A percentile compares a stretch with the other conserved stretches of the same genome.
Conservation (phyloP, 148 eudicot species). For the Fagopyrum tataricum region DNA sequence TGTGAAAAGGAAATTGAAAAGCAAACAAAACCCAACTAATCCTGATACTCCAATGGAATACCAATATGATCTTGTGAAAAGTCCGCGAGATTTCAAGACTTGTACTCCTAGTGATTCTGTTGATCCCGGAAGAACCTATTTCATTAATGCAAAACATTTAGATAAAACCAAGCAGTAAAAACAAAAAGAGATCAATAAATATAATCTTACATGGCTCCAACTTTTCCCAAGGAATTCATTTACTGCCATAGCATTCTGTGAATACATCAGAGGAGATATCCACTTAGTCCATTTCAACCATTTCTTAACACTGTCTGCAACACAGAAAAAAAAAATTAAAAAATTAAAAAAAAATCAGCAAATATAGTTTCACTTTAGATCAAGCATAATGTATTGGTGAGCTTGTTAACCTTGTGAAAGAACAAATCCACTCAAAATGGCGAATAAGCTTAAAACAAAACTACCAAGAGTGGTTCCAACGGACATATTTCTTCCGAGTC, state of each 20-base stretch:
- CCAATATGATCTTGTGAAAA: slow-evolving; percentile 25
- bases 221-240: slow-evolving; percentile 29
- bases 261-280: slow-evolving; percentile 33
- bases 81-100: slow-evolving; percentile 29
- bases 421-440: slow-evolving; percentile 29
- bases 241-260: slow-evolving; percentile 22
- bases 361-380: too few species aligned
- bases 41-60: slow-evolving; percentile 46
- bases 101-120: slow-evolving; percentile 20
- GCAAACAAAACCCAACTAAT: slow-evolving; percentile 35
- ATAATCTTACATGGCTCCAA: slow-evolving; percentile 25
- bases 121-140: slow-evolving; percentile 13
- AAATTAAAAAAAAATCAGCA: too few species aligned
- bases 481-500: slow-evolving; percentile 17
- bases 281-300: slow-evolving; percentile 32
- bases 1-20: slow-evolving; percentile 30
- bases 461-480: slow-evolving; percentile 23
- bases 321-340: background rate
- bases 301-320: slow-evolving; percentile 19
- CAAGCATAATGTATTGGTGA: background rate
- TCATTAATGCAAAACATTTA: background rate
- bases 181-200: too few species aligned
- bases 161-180: too few species aligned
- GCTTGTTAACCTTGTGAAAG: slow-evolving; percentile 22
- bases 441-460: slow-evolving; percentile 14